These are phyloP conservation scores for Penicillium sp. DNA, from an alignment of 2,329 filamentous ascomycete genomes.

Conservation along the genomic window DNA sequence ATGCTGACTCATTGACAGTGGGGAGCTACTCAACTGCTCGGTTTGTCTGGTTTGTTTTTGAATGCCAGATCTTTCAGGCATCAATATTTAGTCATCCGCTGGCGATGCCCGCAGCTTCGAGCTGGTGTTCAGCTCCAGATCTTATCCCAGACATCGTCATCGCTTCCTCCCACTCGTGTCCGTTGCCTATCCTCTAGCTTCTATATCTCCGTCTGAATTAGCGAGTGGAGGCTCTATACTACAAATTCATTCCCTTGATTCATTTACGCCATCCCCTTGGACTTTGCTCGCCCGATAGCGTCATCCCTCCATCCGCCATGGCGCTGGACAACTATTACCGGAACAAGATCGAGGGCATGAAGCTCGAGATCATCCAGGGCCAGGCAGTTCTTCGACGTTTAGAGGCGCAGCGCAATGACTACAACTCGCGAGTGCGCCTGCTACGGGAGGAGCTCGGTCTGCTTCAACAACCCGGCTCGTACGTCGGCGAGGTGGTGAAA, in stretches of 20 bases:
- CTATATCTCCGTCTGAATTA: background rate
- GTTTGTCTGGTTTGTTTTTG: conserved; percentile 8
- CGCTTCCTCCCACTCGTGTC: background rate
- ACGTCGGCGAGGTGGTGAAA: conserved; percentile 99
- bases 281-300: conserved; percentile 26
- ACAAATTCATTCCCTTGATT: background rate
- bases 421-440: conserved; percentile 95
- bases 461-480: conserved; percentile 94
- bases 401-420: conserved; percentile 98
- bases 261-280: conserved; percentile 4
- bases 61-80: conserved; percentile 14
- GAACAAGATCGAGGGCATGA: conserved; percentile 99
- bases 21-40: conserved; percentile 16
- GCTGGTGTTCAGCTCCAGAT: conserved; percentile 16
- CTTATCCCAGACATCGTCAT: conserved; percentile 18
- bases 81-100: conserved; percentile 3
- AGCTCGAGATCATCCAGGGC: conserved; percentile 99
- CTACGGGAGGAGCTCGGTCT: conserved; percentile 93
- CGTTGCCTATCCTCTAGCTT: background rate
- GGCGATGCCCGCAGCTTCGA: too few species aligned
- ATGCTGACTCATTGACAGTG: conserved; percentile 19
- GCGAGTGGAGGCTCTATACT: background rate
- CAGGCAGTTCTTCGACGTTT: conserved; percentile 92
- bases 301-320: conserved; percentile 62
- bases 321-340: conserved; percentile 99